Evolutionary conservation across 352 stramenopile genomes (phyloP).

Genomic region (Phytopythium litorale): DNA sequence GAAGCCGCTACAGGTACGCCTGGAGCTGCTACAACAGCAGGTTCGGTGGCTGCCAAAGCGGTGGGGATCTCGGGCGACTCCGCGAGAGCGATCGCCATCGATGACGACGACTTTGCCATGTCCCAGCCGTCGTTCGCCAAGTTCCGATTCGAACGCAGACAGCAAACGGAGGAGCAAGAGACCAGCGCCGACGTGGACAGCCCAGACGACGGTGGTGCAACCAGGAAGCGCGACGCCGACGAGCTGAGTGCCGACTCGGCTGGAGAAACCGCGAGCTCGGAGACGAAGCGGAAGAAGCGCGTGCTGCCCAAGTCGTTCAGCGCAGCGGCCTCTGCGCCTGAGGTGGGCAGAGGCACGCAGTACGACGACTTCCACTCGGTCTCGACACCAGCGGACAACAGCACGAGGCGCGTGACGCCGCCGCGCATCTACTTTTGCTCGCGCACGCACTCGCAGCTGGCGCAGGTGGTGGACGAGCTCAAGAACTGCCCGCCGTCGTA

Average conservation of each 20-base stretch:
- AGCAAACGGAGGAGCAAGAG: too few species aligned
- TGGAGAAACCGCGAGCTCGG: not conserved
- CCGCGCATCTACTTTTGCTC: slow-evolving; percentile 86
- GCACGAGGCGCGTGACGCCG: slow-evolving; percentile 25
- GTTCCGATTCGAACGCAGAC: slow-evolving; percentile 7
- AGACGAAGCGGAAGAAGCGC: slow-evolving; percentile 14
- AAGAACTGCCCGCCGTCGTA: slow-evolving; percentile 73
- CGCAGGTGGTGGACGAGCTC: slow-evolving; percentile 78
- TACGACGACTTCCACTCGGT: slow-evolving; percentile 6
- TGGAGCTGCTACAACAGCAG: not conserved
- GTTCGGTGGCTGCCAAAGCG: not conserved
- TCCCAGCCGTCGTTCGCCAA: slow-evolving; percentile 15
- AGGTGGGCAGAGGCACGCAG: slow-evolving; percentile 4
- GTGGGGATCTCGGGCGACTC: slow-evolving; percentile 1
- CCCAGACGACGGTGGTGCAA: not conserved
- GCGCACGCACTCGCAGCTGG: slow-evolving; percentile 83
- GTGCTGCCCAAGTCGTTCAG: slow-evolving; percentile 15
- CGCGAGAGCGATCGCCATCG: slow-evolving; percentile 3
- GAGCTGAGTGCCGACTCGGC: slow-evolving; percentile 1
- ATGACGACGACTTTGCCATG: slow-evolving; percentile 18
- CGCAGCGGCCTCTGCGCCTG: not conserved
- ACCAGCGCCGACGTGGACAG: not conserved
- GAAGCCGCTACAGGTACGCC: slow-evolving; percentile 23
- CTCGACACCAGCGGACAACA: not conserved
- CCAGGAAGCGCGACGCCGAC: not conserved